Conservation (phyloP, 139 green algal species). For the Chlorella sp. region DNA sequence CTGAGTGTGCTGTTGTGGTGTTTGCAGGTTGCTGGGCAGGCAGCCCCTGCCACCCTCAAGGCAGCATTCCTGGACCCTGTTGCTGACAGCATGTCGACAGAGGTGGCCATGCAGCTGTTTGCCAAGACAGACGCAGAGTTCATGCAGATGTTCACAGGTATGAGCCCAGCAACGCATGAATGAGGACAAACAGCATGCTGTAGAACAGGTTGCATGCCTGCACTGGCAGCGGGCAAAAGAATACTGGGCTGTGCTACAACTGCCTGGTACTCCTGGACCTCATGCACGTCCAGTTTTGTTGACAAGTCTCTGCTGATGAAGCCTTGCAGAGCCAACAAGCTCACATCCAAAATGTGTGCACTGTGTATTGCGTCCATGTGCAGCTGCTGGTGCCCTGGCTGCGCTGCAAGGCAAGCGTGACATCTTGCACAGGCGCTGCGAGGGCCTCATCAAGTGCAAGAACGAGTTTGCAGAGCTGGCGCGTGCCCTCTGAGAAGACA, state of each 20-base stretch:
- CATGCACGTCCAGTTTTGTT: too few relatives aligned
- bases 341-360: too few relatives aligned
- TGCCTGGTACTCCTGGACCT: too few relatives aligned
- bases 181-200: too few relatives aligned
- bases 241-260: too few relatives aligned
- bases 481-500: conserved; percentile 12
- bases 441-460: conserved; percentile 70
- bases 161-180: too few relatives aligned
- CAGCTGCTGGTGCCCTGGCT: conserved; percentile 59
- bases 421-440: conserved; percentile 47
- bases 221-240: too few relatives aligned
- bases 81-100: conserved; percentile 30
- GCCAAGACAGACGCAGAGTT: conserved; percentile 63
- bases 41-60: conserved; percentile 72
- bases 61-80: conserved; percentile 79
- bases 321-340: too few relatives aligned
- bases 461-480: conserved; percentile 70
- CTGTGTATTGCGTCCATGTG: too few relatives aligned
- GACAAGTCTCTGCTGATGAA: too few relatives aligned
- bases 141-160: conserved; percentile 74
- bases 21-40: conserved; percentile 53
- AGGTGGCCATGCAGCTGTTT: conserved; percentile 69
- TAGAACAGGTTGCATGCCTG: too few relatives aligned
- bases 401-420: conserved; percentile 59
- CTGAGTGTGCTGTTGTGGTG: too few relatives aligned